Base-by-base conservation (phyloP, 176 grass and related monocot species). In the Dactylis glomerata region DNA sequence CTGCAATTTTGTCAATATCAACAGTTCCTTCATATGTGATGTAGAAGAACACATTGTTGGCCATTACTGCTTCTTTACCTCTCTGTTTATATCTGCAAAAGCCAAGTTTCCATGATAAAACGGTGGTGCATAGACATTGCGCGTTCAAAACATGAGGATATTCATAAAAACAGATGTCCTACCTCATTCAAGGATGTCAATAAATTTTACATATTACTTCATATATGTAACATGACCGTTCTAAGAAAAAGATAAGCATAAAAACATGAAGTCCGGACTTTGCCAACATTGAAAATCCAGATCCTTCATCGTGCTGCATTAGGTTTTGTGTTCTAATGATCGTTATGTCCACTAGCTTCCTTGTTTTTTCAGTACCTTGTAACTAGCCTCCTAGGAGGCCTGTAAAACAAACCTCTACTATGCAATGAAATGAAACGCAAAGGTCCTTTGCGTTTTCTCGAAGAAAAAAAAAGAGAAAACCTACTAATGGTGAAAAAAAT, bases 11-110 rank as follows among this genome's bases (percentile, higher is more conserved):
- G 82, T 95, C 96, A 83, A 98, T 90, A 68, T 98, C 91, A 88
- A 98, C 89, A 62, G 93, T 95, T 82, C 96, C 96, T 82, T 98
- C 96, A 54, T 98, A 98, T 78, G 96, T 98, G 82, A 98, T 98
- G 69, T 98, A 98, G 78, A 98, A 98, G 81, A 98, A 98, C 56
- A 98, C 93, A 90, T 98, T 98, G 69, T 98, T 95, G 81, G 93
- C 93, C 40, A 71, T 38, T 67, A 94, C 76, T 0, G 96, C 93
- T 83, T 95, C 91, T 89, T 98, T 92, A 64, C 96, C 96, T 78
- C 96, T 94, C 72, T 98, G 96, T 87, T 98, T 98, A 69, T 92
- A 95, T 92, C 96, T 98, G 87, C 81, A 92, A 88, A 75, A 75
- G 36, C 10, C 10, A 82, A 75, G 28, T 76, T 45, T 77, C 51